These are phyloP conservation scores for Porphyrellus cyaneotinctus DNA, from an alignment of 768 basidiomycete species.

Conservation along the genomic window DNA sequence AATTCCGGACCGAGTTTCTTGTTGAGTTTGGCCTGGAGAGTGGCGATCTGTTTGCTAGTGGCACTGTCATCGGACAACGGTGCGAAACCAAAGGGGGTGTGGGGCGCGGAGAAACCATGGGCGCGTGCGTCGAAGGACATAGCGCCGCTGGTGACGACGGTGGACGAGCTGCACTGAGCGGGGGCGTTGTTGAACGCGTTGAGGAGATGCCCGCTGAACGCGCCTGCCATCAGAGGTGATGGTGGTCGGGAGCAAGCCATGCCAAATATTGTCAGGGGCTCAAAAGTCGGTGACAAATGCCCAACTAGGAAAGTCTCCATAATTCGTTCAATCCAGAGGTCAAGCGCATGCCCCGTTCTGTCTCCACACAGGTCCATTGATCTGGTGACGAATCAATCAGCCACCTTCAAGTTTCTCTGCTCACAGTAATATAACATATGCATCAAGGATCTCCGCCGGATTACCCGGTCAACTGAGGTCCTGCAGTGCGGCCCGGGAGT, in stretches of 20 bases:
- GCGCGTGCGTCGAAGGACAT: constrained; percentile 60
- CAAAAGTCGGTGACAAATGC: neutral
- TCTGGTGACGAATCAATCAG: neutral
- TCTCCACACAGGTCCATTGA: neutral
- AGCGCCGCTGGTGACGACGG: constrained; percentile 46
- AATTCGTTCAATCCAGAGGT: neutral
- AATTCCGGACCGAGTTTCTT: constrained; percentile 93
- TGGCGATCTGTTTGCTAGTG: constrained; percentile 50
- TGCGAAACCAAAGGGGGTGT: constrained; percentile 2
- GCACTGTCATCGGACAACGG: constrained; percentile 57
- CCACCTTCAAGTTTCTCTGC: no score
- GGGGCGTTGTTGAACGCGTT: constrained; percentile 36
- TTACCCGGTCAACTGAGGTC: no score
- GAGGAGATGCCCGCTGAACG: constrained; percentile 57
- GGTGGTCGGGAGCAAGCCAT: constrained; percentile 11
- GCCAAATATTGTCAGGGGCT: no score
- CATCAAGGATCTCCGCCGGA: no score
- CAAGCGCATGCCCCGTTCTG: no score
- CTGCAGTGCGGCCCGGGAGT: no score
- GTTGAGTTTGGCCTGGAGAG: constrained; percentile 76
- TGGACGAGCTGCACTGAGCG: constrained; percentile 23
- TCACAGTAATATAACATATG: no score
- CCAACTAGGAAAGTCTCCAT: neutral
- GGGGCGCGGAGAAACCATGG: constrained; percentile 36
- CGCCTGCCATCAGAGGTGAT: constrained; percentile 49